Conservation (phyloP, 257 asterid species). For the Thymus quinquecostatus region DNA sequence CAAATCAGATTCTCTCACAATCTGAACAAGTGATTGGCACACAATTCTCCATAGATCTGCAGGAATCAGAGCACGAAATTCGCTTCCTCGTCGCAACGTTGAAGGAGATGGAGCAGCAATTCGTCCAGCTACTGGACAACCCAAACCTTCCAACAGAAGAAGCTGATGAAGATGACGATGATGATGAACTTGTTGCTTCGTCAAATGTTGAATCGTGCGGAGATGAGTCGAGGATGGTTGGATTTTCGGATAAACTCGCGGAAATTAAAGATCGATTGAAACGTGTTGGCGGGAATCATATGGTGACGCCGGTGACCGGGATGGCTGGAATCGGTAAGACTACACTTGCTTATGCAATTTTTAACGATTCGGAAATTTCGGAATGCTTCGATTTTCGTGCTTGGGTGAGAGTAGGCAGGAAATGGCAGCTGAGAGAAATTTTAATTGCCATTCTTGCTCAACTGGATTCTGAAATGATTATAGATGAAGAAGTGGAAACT, state of each 20-base stretch:
- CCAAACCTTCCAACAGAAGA: background rate
- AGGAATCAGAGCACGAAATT: background rate
- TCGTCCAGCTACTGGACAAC: background rate
- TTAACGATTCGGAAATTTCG: background rate
- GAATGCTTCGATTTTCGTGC: background rate
- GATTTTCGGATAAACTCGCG: background rate
- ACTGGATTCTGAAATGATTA: background rate
- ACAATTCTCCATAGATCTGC: conserved; percentile 8
- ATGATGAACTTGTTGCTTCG: background rate
- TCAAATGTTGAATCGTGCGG: background rate
- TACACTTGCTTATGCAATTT: background rate
- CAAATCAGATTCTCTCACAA: background rate
- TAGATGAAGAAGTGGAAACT: background rate
- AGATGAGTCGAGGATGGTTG: background rate
- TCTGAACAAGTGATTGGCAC: background rate
- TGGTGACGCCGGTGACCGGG: conserved; percentile 9
- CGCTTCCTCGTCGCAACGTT: background rate
- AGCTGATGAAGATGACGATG: background rate
- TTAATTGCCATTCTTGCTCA: background rate
- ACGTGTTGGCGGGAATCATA: background rate
- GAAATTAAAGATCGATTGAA: background rate
- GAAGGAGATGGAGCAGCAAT: conserved; percentile 7
- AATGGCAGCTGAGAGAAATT: background rate
- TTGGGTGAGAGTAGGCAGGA: background rate
- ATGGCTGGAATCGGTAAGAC: conserved; percentile 22